These are phyloP conservation scores for Babesia ovis DNA, from an alignment of 169 alveolate genomes.

Conservation along the genomic window DNA sequence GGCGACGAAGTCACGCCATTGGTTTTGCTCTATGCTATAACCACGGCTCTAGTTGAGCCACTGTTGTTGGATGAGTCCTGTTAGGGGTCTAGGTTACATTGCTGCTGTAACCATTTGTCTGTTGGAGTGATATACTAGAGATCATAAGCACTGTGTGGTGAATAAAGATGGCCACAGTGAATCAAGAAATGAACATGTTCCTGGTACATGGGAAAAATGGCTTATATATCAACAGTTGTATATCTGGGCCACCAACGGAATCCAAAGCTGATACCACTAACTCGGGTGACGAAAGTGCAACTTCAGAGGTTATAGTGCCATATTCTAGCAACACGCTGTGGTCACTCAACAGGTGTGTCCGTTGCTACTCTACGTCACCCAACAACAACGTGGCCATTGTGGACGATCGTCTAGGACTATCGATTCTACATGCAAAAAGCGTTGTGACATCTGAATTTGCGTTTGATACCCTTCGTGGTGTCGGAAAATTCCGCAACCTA, in stretches of 20 bases:
- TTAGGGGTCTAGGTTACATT: no score
- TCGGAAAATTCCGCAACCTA: conserved; percentile 61
- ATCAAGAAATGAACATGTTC: conserved; percentile 50
- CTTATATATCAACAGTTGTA: conserved; percentile 48
- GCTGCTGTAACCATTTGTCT: no score
- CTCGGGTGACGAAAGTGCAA: conserved; percentile 13
- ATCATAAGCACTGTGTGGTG: no score
- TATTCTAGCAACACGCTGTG: conserved; percentile 34
- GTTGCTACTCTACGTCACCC: conserved; percentile 52
- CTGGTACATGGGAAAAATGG: conserved; percentile 63
- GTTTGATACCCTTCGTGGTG: conserved; percentile 65
- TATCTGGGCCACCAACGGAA: conserved; percentile 5
- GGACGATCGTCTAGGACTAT: conserved; percentile 63
- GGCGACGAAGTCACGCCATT: no score
- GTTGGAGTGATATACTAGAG: no score
- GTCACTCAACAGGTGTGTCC: conserved; percentile 57
- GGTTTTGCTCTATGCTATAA: no score
- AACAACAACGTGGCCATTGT: conserved; percentile 57
- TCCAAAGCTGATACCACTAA: neutral
- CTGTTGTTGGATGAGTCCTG: no score
- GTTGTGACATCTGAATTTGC: conserved; percentile 26
- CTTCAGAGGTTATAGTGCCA: conserved; percentile 10
- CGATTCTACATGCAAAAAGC: conserved; percentile 48
- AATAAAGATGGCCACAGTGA: neutral
- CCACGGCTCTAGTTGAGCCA: no score